Base-by-base conservation (phyloP, 805 yeast genomes). In the Candida corydali region DNA sequence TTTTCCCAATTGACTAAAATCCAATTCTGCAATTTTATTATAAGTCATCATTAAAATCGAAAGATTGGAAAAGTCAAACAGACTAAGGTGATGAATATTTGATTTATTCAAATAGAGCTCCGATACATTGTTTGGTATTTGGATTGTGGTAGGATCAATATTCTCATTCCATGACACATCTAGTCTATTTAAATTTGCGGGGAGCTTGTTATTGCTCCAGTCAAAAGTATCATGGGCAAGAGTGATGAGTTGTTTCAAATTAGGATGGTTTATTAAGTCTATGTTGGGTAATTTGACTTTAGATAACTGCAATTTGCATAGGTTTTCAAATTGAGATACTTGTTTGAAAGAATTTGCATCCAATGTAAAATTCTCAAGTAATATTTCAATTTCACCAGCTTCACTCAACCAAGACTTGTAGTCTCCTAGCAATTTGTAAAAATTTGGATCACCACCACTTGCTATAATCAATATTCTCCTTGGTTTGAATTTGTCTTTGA, bases 91-190 rank as follows among this genome's bases (percentile, higher is more conserved):
- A 9, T 40, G 35, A 9, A 61, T 38, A 2, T 56, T 57, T 4
- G 59, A 51, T 38, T 45, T 47, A 36, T 64, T 65, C 52, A 64
- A 55, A 42, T 52, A 64, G 8, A 64, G 36, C 12, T 63, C 56
- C 4, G 38, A 36, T 8, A 61, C 37, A 2, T 45, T 33, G 4
- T 38, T 40, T 1, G 64, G 65, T 1, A 57, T 34, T 0, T 32
- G 19, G 12, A 65, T 40, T 1, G 61, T 50, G 11, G 40, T 29
- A n/a, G 59, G 43, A 29, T 57, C 50, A 3, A 55, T 47, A 7
- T 29, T 38, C 2, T 49, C 43, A 19, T 49, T 49, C 71, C 71
- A 65, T 8, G 70, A 64, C n/a, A 56, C 33, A 38, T 64, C 70
- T 25, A 65, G 40, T 30, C 56, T 56, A 9, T 32, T 38, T 23